Evolutionary conservation across 306 rosid species (phyloP).

Genomic region (Biancaea sappan): DNA sequence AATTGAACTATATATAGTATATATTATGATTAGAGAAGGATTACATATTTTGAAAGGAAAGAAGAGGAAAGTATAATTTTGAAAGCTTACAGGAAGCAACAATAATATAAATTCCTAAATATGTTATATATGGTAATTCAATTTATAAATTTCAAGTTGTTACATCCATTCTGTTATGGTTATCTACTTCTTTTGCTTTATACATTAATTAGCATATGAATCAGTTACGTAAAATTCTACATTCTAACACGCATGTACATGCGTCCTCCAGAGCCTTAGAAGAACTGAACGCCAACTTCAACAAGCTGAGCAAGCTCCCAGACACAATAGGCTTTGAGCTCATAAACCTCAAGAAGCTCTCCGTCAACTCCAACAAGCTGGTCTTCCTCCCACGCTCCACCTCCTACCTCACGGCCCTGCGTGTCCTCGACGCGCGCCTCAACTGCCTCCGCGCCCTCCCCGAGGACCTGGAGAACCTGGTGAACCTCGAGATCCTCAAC

Average conservation of each 20-base stretch:
- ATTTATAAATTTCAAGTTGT: background rate
- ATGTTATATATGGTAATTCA: background rate
- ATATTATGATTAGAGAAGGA: too few species aligned
- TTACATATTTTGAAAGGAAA: too few species aligned
- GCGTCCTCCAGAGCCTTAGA: slow-evolving; percentile 60
- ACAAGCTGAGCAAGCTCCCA: slow-evolving; percentile 64
- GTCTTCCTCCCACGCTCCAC: slow-evolving; percentile 65
- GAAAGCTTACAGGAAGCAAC: too few species aligned
- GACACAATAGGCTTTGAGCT: slow-evolving; percentile 86
- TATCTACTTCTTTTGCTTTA: too few species aligned
- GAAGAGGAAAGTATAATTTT: too few species aligned
- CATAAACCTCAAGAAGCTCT: slow-evolving; percentile 65
- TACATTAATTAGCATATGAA: too few species aligned
- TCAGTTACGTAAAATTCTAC: background rate
- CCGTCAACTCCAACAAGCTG: slow-evolving; percentile 82
- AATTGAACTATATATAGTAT: too few species aligned
- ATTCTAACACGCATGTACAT: background rate
- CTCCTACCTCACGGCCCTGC: slow-evolving; percentile 64
- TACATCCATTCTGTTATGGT: too few species aligned
- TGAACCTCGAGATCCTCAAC: slow-evolving; percentile 74
- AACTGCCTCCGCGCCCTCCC: slow-evolving; percentile 82
- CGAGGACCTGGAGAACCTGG: slow-evolving; percentile 71
- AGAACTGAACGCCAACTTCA: slow-evolving; percentile 89
- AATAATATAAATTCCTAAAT: background rate
- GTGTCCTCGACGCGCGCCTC: slow-evolving; percentile 70